phyloP scores from a whole-genome alignment of 495 filamentous ascomycete genomes.

The Talaromyces wortmannii region DNA sequence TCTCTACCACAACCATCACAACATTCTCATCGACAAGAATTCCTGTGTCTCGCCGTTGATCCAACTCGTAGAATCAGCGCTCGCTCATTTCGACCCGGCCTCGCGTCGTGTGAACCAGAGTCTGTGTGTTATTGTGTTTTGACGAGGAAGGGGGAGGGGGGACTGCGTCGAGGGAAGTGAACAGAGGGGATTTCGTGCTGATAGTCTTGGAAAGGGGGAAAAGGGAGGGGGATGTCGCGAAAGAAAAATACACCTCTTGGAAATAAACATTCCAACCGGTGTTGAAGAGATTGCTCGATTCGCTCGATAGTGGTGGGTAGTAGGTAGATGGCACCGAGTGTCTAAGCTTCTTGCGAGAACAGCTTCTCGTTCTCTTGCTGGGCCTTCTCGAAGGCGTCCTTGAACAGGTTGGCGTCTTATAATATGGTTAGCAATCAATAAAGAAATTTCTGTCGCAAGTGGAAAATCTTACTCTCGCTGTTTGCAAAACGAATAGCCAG shows the following conservation, averaged over 20 bases:
- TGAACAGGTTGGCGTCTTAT: conserved; percentile 91
- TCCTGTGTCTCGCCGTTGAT: not conserved
- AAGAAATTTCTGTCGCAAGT: not conserved
- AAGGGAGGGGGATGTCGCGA: conserved; percentile 1
- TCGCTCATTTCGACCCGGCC: conserved; percentile 1
- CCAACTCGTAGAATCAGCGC: not conserved
- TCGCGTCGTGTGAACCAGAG: conserved; percentile 2
- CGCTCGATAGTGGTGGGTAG: conserved; percentile 4
- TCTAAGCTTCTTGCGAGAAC: conserved; percentile 50
- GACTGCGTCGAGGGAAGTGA: not conserved
- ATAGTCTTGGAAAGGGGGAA: not conserved
- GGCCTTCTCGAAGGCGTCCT: conserved; percentile 96
- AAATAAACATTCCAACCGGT: no score
- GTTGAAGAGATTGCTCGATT: no score
- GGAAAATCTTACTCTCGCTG: conserved; percentile 72
- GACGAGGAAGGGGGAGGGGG: not conserved
- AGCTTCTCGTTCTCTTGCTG: conserved; percentile 92
- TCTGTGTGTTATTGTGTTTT: not conserved
- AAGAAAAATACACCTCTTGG: not conserved
- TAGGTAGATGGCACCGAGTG: not conserved
- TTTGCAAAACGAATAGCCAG: conserved; percentile 97
- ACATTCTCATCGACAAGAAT: not conserved
- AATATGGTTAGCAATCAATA: conserved; percentile 12
- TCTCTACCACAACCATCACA: conserved; percentile 5
- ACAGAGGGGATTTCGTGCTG: not conserved